Base-by-base conservation (phyloP, 495 filamentous ascomycete genomes). In the Lasiosphaeria miniovina region DNA sequence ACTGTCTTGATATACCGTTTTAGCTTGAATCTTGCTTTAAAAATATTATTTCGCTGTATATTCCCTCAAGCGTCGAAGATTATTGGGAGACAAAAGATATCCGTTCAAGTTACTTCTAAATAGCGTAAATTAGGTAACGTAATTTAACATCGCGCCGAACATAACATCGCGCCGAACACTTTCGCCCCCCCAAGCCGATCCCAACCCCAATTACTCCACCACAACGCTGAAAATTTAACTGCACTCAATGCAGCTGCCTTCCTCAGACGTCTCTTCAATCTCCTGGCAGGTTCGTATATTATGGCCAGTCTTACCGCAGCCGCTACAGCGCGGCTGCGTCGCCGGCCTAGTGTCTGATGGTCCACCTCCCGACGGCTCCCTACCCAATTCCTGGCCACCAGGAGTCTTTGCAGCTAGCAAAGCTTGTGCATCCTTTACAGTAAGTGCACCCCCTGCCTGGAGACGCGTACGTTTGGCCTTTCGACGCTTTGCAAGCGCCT, bases 381-480 rank as follows among this genome's bases (percentile, higher is more conserved):
- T 36, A 7, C 4, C 31, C 11, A 12, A 7, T 34, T 36, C 15
- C 51, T n/a, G 9, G 9, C 4, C 33, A 12, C 24, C 11, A 12
- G 6, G 14, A 14, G 9, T 10, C 31, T 36, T 36, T 57, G 10
- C 41, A 48, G 48, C 43, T 46, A 55, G 10, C 17, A 57, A 14
- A 57, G 6, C n/a, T 3, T 48, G 31, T 34, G 31, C 54, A 35
- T 48, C 54, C 10, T 49, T 4, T 48, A 48, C 31, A 57, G 32
- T 35, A 57, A 57, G 54, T 57, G 54, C 3, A 8, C 54, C 54
- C 15, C 40, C 43, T 34, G 2, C 3, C 31, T n/a, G 54, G 3
- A 57, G 6, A 36, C 43, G 43, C 49, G 33, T 57, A 8, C 31
- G 32, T 34, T 57, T 57, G 9, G 34, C 54, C 24, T 31, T 57